Base-by-base conservation (phyloP, 176 grass and related monocot genomes). In the Musa acuminata region DNA sequence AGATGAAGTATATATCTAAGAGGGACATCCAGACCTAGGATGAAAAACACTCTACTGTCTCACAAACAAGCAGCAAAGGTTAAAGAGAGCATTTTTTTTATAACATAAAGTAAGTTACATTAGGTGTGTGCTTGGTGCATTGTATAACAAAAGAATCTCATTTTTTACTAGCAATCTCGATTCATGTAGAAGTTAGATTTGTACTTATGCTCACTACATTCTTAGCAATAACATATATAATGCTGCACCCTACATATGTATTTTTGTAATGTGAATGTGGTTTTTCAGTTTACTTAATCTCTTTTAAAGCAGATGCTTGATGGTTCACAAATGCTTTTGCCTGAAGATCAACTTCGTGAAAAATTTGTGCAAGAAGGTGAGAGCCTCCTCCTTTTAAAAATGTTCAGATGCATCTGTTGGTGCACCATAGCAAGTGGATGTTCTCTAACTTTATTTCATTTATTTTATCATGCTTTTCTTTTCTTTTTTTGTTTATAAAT, bases 311-410 rank as follows among this genome's bases (percentile, higher is more conserved):
- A 98, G 94, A 93, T 98, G 90, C 85, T 98, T 72, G 86, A 98
- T 89, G 67, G 20, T 60, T 49, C 75, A 78, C 72, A 82, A 71
- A 79, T 50, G 78, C 85, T 98, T 67, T 85, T 98, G 53, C 80
- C 88, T 66, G 77, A 65, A 51, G 75, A 91, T 64, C 86, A 89
- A 53, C 76, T 98, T 49, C 59, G 53, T 1, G 87, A 89, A 69
- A 98, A 72, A 53, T 89, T 98, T 82, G 75, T 82, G 75, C 81
- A 82, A 84, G 88, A 80, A 98, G 90, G 94, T 93, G 64, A 72
- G 76, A 72, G 21, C 43, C 51, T 79, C 73, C 79, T 14, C 72
- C 24, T 57, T 69, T 4, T 43, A 43, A 43, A 43, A 49, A 48
- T 67, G 58, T 3, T 48, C 65, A 67, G 43, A 43, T 27, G 63